Conservation (phyloP, 1,284 basidiomycete genomes). For the Moesziomyces antarcticus region DNA sequence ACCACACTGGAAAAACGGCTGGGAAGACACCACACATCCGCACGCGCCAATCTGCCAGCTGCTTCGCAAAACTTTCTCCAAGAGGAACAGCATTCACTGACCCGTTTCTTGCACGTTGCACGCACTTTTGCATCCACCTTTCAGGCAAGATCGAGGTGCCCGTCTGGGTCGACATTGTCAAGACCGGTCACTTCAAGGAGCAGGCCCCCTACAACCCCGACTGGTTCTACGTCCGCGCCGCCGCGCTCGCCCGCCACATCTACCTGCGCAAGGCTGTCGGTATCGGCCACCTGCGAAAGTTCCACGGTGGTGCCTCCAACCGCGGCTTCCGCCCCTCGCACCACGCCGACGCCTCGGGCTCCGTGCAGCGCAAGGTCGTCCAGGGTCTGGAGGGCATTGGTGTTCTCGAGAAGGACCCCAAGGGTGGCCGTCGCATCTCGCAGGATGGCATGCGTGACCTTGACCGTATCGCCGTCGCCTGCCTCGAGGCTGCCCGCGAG, state of each 20-base stretch:
- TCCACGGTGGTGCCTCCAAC: conserved; percentile 95
- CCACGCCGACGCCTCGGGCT: conserved; percentile 87
- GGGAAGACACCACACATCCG: no score
- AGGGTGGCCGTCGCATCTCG: conserved; percentile 94
- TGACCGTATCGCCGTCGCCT: conserved; percentile 97
- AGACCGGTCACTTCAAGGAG: conserved; percentile 98
- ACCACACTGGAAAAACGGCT: no score
- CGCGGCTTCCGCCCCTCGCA: conserved; percentile 87
- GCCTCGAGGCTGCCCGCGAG: conserved; percentile 86
- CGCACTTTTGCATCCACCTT: not conserved
- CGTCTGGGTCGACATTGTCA: conserved; percentile 98
- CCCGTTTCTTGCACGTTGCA: not conserved
- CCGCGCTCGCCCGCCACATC: conserved; percentile 98
- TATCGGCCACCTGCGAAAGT: conserved; percentile 93
- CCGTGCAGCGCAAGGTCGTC: conserved; percentile 74
- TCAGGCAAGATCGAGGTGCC: conserved; percentile 94
- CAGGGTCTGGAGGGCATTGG: conserved; percentile 99
- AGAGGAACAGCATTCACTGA: not conserved
- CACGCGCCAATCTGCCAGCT: no score
- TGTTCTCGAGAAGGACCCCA: conserved; percentile 89
- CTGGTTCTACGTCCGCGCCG: conserved; percentile 99
- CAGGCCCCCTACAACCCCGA: conserved; percentile 98
- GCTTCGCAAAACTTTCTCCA: no score
- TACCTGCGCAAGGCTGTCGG: conserved; percentile 99
- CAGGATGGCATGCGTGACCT: conserved; percentile 97